phyloP scores from a whole-genome alignment of 169 alveolate species.

The Cryptosporidium bovis region DNA sequence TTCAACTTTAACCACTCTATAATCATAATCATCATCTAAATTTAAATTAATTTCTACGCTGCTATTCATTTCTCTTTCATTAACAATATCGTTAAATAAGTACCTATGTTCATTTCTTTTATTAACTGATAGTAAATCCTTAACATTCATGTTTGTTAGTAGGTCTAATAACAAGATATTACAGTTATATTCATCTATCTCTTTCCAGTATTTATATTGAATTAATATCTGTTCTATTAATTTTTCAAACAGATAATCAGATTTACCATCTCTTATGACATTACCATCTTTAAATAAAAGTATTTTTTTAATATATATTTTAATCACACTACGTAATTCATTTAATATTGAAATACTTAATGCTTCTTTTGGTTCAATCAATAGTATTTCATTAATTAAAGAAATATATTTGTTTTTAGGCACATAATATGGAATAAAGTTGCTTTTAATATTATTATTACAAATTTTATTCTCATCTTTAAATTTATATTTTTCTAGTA shows the following conservation, averaged over 20 bases:
- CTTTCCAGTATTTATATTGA: conserved; percentile 43
- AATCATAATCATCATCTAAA: no score
- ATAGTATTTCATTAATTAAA: conserved; percentile 3
- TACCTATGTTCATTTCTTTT: conserved; percentile 5
- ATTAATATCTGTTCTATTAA: conserved; percentile 43
- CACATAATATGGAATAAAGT: conserved; percentile 21
- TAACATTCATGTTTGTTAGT: conserved; percentile 25
- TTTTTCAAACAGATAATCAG: conserved; percentile 47
- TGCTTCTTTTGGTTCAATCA: conserved; percentile 12
- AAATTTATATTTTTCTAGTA: not conserved
- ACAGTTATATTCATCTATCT: conserved; percentile 12
- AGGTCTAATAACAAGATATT: conserved; percentile 8
- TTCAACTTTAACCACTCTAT: not conserved
- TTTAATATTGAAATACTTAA: conserved; percentile 31
- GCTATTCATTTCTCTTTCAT: not conserved
- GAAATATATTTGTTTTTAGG: not conserved
- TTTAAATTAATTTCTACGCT: no score
- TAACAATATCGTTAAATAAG: conserved; percentile 1
- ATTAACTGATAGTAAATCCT: not conserved
- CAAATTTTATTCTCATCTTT: not conserved
- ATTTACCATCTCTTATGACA: conserved; percentile 15
- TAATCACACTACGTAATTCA: conserved; percentile 11
- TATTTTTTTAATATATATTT: conserved; percentile 5
- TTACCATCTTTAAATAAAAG: conserved; percentile 4
- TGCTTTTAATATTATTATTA: not conserved